These are phyloP conservation scores for Physcomitrium patens DNA, from an alignment of 225 moss, liverwort and hornwort species.

Conservation along the genomic window DNA sequence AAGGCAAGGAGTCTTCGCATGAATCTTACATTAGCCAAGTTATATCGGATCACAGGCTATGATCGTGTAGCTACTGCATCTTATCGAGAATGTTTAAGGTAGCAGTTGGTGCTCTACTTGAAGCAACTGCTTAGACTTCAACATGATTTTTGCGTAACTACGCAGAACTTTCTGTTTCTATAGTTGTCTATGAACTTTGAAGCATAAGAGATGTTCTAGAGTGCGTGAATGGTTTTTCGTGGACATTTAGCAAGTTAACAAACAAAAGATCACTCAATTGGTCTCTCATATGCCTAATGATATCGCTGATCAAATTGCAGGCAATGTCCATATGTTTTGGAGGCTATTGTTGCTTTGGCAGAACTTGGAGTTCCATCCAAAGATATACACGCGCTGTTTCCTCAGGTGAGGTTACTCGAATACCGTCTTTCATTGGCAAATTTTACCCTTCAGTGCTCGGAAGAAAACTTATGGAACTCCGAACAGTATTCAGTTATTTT, in stretches of 20 bases:
- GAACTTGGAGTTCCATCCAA: slow-evolving; percentile 86
- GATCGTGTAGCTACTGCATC: slow-evolving; percentile 83
- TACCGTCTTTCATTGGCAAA: not conserved
- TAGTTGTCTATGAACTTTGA: not conserved
- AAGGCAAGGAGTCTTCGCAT: slow-evolving; percentile 88
- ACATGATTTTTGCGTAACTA: not conserved
- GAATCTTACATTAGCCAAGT: slow-evolving; percentile 84
- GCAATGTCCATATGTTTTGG: slow-evolving; percentile 90
- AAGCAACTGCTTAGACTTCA: slow-evolving; percentile 2
- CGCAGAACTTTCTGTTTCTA: slow-evolving; percentile 1
- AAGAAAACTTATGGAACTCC: not conserved
- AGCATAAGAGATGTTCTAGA: not conserved
- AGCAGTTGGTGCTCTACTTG: not conserved
- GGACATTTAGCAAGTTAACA: not conserved
- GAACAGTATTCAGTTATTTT: not conserved
- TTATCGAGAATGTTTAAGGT: slow-evolving; percentile 91
- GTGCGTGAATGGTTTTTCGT: not conserved
- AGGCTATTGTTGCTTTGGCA: slow-evolving; percentile 89
- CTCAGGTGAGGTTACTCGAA: slow-evolving; percentile 61
- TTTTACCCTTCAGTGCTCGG: not conserved
- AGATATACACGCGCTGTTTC: slow-evolving; percentile 79
- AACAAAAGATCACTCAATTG: not conserved
- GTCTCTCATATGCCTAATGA: not conserved
- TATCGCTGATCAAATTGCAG: slow-evolving; percentile 41
- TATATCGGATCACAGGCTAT: slow-evolving; percentile 84